Percentiles rank a stretch among this genome's conserved stretches.
These are phyloP conservation scores for Saxispiralis lemnorum DNA, from an alignment of 495 filamentous ascomycete species.

Conservation along the genomic window DNA sequence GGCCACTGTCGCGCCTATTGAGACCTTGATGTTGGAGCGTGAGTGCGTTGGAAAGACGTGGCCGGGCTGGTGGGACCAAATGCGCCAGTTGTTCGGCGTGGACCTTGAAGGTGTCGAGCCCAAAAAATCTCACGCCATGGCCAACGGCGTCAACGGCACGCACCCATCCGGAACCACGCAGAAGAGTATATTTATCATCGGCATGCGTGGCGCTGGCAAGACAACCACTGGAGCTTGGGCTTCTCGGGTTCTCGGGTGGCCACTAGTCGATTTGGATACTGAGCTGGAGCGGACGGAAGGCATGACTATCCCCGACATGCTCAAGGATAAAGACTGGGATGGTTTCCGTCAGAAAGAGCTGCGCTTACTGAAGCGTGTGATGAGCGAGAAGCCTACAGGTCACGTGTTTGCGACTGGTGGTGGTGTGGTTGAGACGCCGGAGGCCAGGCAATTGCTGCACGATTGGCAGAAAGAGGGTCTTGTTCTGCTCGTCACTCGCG, in stretches of 20 bases:
- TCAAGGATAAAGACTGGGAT: conserved; percentile 66
- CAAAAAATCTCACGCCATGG: conserved; percentile 20
- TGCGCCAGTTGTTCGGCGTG: conserved; percentile 58
- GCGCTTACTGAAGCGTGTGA: conserved; percentile 47
- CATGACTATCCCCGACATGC: conserved; percentile 69
- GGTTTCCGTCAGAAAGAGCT: conserved; percentile 73
- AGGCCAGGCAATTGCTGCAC: conserved; percentile 56
- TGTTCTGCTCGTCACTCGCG: conserved; percentile 72
- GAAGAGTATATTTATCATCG: conserved; percentile 77
- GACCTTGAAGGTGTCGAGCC: conserved; percentile 52
- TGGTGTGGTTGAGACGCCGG: conserved; percentile 75
- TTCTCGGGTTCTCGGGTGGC: conserved; percentile 50
- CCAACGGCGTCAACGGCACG: conserved; percentile 19
- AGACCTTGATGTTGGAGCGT: conserved; percentile 66
- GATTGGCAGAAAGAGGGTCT: conserved; percentile 70
- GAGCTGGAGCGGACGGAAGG: conserved; percentile 59
- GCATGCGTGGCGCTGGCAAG: conserved; percentile 95
- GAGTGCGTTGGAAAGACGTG: conserved; percentile 98
- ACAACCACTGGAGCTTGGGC: conserved; percentile 83
- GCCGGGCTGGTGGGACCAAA: conserved; percentile 95
- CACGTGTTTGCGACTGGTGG: conserved; percentile 88
- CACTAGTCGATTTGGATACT: conserved; percentile 72
- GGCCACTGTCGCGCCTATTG: conserved; percentile 51
- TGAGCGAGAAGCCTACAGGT: conserved; percentile 55
- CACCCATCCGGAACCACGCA: conserved; percentile 26